Conservation (phyloP, 1,139 yeast species). For the Pneumocystis oryctolagi region DNA sequence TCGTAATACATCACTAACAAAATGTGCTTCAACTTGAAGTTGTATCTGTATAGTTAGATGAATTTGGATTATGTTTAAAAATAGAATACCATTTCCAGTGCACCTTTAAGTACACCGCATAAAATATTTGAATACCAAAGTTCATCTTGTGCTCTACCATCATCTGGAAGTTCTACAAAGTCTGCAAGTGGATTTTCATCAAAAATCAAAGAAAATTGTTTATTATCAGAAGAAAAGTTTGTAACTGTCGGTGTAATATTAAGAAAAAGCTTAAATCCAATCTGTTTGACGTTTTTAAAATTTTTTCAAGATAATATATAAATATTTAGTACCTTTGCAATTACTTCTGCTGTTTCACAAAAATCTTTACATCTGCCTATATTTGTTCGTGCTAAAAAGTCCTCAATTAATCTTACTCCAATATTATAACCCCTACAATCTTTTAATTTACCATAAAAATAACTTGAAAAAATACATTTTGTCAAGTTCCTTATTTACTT, state of each 20-base stretch:
- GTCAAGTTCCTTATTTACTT: constrained; percentile 71
- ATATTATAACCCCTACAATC: constrained; percentile 57
- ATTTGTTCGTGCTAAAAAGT: constrained; percentile 76
- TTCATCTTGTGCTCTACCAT: constrained; percentile 51
- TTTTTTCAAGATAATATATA: neutral
- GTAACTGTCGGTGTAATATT: constrained; percentile 65
- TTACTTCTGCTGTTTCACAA: constrained; percentile 75
- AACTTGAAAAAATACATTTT: constrained; percentile 37
- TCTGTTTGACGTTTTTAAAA: constrained; percentile 16
- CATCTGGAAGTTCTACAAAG: constrained; percentile 83
- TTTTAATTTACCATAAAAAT: no score
- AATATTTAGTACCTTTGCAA: constrained; percentile 35
- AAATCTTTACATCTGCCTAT: constrained; percentile 66
- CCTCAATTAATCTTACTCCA: constrained; percentile 83
- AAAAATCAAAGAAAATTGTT: constrained; percentile 55
- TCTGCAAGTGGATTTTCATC: constrained; percentile 86
- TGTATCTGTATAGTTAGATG: constrained; percentile 32
- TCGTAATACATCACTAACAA: constrained; percentile 63
- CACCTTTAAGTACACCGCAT: constrained; percentile 83
- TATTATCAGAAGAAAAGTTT: constrained; percentile 65
- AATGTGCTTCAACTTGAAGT: constrained; percentile 70
- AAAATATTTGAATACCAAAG: constrained; percentile 86
- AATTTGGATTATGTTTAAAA: neutral
- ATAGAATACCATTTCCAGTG: constrained; percentile 59
- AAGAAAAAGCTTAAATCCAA: constrained; percentile 80